A percentile compares a stretch with the other conserved stretches of the same genome.
Conservation (phyloP, 2,329 filamentous ascomycete species). For the Colletotrichum shisoi region DNA sequence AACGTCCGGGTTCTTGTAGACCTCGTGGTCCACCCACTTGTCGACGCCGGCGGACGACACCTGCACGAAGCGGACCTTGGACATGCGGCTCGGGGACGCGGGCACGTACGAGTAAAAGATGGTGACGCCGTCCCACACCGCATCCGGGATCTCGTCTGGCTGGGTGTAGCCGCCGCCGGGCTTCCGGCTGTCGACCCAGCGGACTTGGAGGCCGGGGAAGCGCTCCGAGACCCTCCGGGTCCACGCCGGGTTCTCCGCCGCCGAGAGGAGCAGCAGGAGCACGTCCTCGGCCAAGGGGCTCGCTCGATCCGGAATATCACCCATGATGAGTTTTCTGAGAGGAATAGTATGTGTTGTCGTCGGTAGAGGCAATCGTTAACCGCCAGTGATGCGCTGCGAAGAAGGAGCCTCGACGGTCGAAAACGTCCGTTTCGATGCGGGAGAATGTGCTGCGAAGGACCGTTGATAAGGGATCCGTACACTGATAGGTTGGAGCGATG, state of each 20-base stretch:
- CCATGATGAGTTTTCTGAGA: slow-evolving; percentile 4
- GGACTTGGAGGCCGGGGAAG: slow-evolving; percentile 52
- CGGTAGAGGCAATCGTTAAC: neutral
- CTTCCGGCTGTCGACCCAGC: slow-evolving; percentile 45
- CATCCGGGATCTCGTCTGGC: slow-evolving; percentile 45
- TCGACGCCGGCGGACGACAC: slow-evolving; percentile 55
- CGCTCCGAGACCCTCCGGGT: slow-evolving; percentile 46
- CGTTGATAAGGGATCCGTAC: neutral
- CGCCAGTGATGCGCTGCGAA: neutral
- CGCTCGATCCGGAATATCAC: slow-evolving; percentile 4
- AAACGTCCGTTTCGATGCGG: neutral
- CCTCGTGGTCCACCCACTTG: slow-evolving; percentile 49
- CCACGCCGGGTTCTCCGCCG: slow-evolving; percentile 47
- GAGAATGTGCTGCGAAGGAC: neutral
- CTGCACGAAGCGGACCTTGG: slow-evolving; percentile 56
- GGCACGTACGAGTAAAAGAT: slow-evolving; percentile 49
- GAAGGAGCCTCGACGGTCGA: neutral
- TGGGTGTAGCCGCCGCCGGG: slow-evolving; percentile 37
- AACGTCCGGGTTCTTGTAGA: slow-evolving; percentile 49
- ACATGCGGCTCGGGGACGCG: slow-evolving; percentile 46
- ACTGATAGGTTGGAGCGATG: neutral
- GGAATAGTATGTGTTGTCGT: no score
- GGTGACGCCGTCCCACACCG: slow-evolving; percentile 53
- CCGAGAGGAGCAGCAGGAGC: slow-evolving; percentile 51
- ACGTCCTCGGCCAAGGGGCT: slow-evolving; percentile 49